These are phyloP conservation scores for Flaveria floridana DNA, from an alignment of 140 eudicot genomes.

Conservation along the genomic window DNA sequence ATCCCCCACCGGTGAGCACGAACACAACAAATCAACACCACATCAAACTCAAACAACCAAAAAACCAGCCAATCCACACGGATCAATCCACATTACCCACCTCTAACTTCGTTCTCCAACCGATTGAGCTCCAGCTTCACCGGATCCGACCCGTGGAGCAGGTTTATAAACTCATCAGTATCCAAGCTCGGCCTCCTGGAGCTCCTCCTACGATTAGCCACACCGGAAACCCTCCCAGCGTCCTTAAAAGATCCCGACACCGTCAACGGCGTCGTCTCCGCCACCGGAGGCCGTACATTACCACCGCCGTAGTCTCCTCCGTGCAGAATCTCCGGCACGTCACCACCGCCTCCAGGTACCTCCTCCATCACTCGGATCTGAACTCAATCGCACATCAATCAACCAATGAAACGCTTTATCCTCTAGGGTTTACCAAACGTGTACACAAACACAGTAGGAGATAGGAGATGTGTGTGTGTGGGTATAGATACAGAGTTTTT, in stretches of 20 bases:
- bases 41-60: slow-evolving; percentile 21
- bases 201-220: slow-evolving; percentile 51
- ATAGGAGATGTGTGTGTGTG: slow-evolving; percentile 12
- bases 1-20: neutral
- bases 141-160: slow-evolving; percentile 99
- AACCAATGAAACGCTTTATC: slow-evolving; percentile 11
- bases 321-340: slow-evolving; percentile 56
- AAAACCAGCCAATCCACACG: slow-evolving; percentile 15
- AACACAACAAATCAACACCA: neutral
- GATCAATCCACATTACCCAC: slow-evolving; percentile 53
- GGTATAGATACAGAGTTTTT: slow-evolving; percentile 10
- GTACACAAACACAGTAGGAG: slow-evolving; percentile 2
- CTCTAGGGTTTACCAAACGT: slow-evolving; percentile 34
- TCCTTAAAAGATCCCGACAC: slow-evolving; percentile 69
- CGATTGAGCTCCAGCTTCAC: slow-evolving; percentile 91
- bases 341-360: slow-evolving; percentile 28
- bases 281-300: slow-evolving; percentile 46
- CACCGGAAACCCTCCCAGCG: slow-evolving; percentile 43
- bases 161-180: slow-evolving; percentile 74
- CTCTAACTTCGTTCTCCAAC: slow-evolving; percentile 94
- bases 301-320: slow-evolving; percentile 51
- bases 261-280: slow-evolving; percentile 47
- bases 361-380: slow-evolving; percentile 43
- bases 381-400: slow-evolving; percentile 42
- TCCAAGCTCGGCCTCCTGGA: slow-evolving; percentile 76